Evolutionary conservation across 1,139 yeast genomes (phyloP), one percentile per base, ranked within the genome.

Genomic region (Hyphopichia wangnamkhiaoensis): DNA sequence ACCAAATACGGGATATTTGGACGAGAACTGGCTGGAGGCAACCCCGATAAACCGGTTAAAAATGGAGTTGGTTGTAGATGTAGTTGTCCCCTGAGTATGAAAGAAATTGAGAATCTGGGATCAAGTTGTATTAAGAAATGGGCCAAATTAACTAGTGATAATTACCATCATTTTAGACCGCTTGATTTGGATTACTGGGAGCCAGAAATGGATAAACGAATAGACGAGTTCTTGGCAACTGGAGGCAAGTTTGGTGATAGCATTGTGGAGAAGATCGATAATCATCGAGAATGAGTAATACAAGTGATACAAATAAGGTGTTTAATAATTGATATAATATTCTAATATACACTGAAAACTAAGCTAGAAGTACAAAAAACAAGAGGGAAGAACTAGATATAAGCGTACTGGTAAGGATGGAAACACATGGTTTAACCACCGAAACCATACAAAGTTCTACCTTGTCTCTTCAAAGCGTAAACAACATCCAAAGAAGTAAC

Each of bases 391-490:
- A 30, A 30, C 17, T 30, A 30, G n/a, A n/a, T n/a, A n/a, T n/a
- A n/a, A n/a, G n/a, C n/a, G n/a, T n/a, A n/a, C n/a, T n/a, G n/a
- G n/a, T n/a, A n/a, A n/a, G 13, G n/a, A 7, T 10, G 18, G 18
- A 31, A 8, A 8, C 19, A n/a, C 10, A 14, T 10, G 6, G 53
- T 42, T 57, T 84, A 88, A 80, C 94, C 95, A 77, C 95, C 95
- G 85, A 88, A 88, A 85, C 96, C 96, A 69, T 88, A 88, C 74
- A 88, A 82, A 75, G 96, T 88, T 76, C 95, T 85, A 68, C 96
- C 96, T 77, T 88, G 95, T 81, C 96, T 86, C 88, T 88, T 88
- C 76, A 88, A 83, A 58, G 96, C 96, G 72, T 88, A 88, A 60
- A 88, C 95, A 53, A 88, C 95, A 65, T 88, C 96, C 63, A 88